A percentile compares a stretch with the other conserved stretches of the same genome.
These are phyloP conservation scores for Auriscalpium microsporum DNA, from an alignment of 768 basidiomycete species.

Conservation along the genomic window DNA sequence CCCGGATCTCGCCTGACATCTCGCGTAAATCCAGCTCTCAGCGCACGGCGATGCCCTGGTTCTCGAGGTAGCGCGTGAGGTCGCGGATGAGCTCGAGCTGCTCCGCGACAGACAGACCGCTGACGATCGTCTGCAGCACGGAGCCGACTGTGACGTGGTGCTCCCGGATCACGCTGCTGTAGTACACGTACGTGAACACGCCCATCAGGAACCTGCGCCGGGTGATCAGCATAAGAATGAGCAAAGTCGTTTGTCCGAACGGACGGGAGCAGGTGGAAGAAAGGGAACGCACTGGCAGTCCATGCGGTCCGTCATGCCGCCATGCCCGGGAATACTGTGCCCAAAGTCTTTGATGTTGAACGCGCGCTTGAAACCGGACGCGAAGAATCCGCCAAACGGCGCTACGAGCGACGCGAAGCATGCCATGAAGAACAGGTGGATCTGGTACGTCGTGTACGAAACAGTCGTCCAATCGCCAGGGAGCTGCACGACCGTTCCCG, in stretches of 20 bases:
- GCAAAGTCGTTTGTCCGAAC: background rate
- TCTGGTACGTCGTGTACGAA: constrained; percentile 87
- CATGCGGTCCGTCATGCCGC: constrained; percentile 99
- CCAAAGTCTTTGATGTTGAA: constrained; percentile 99
- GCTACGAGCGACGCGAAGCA: constrained; percentile 95
- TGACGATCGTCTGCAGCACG: constrained; percentile 85
- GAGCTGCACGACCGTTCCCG: constrained; percentile 34
- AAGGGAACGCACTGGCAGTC: constrained; percentile 87
- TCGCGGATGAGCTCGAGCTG: constrained; percentile 83
- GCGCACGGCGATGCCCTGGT: constrained; percentile 47
- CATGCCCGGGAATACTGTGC: constrained; percentile 95
- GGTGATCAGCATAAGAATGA: background rate
- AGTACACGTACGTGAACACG: constrained; percentile 94
- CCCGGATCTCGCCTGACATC: too few relatives aligned
- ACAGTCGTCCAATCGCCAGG: constrained; percentile 65
- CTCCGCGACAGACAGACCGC: constrained; percentile 73
- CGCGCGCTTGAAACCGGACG: constrained; percentile 97
- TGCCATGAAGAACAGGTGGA: constrained; percentile 86
- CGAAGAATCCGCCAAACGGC: constrained; percentile 99
- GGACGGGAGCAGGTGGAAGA: background rate
- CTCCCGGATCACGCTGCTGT: constrained; percentile 82
- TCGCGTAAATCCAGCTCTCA: constrained; percentile 5
- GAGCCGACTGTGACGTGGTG: constrained; percentile 83
- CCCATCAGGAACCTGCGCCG: constrained; percentile 88
- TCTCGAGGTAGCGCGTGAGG: constrained; percentile 65